A percentile compares a stretch with the other conserved stretches of the same genome.
phyloP scores from a whole-genome alignment of 1,139 yeast genomes.

The Scheffersomyces illinoinensis region DNA sequence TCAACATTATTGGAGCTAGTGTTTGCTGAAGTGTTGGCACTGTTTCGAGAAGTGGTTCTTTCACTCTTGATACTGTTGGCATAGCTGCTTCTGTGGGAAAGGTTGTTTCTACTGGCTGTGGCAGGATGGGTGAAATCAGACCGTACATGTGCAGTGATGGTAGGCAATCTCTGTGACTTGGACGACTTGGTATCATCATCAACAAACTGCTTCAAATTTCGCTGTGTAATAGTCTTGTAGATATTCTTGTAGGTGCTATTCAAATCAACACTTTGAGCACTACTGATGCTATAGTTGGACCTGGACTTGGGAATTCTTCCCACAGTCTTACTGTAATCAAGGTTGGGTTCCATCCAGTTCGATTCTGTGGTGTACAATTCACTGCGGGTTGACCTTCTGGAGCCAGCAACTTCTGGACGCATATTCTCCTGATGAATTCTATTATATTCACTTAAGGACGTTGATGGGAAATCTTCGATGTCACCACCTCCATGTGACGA shows the following conservation, averaged over 20 bases:
- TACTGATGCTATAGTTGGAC: slow-evolving; percentile 29
- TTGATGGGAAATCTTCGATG: slow-evolving; percentile 31
- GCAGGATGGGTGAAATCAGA: neutral
- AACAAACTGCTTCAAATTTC: slow-evolving; percentile 23
- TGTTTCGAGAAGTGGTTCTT: neutral
- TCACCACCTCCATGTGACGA: slow-evolving; percentile 4
- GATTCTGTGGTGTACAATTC: slow-evolving; percentile 42
- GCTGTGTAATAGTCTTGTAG: slow-evolving; percentile 39
- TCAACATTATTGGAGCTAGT: neutral
- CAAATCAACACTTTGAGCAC: slow-evolving; percentile 17
- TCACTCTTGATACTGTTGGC: slow-evolving; percentile 6
- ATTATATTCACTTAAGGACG: slow-evolving; percentile 40
- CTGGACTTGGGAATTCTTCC: slow-evolving; percentile 20
- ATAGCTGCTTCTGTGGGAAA: slow-evolving; percentile 5
- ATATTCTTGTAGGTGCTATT: slow-evolving; percentile 34
- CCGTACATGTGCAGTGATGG: neutral
- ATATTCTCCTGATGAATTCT: slow-evolving; percentile 19
- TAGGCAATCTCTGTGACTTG: neutral
- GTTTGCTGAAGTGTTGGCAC: neutral
- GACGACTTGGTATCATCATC: slow-evolving; percentile 13
- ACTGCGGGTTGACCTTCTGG: slow-evolving; percentile 42
- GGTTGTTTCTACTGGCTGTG: neutral
- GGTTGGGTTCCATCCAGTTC: slow-evolving; percentile 48
- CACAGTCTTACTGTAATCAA: slow-evolving; percentile 6
- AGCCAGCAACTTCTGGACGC: slow-evolving; percentile 14